These are phyloP conservation scores for Ajuga reptans DNA, from an alignment of 305 asterid species.

Conservation along the genomic window DNA sequence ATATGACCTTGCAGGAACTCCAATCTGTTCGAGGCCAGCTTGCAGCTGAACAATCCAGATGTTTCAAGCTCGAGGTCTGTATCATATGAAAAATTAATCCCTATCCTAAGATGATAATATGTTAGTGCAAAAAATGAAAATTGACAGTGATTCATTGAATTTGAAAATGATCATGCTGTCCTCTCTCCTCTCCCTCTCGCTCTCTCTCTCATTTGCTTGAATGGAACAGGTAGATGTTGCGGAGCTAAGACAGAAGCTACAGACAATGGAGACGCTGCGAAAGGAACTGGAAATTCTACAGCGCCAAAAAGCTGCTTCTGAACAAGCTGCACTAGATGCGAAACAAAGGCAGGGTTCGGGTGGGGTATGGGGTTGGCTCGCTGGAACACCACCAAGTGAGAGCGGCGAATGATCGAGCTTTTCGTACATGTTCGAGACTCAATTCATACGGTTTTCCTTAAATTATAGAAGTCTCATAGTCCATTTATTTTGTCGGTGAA, in stretches of 20 bases:
- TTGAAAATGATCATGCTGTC: not conserved
- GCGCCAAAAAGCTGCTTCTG: conserved; percentile 93
- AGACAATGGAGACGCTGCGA: conserved; percentile 63
- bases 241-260: conserved; percentile 89
- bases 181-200: too few relatives aligned
- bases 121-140: not conserved
- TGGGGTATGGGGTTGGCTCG: conserved; percentile 98
- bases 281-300: conserved; percentile 92
- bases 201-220: conserved; percentile 17
- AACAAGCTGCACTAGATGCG: conserved; percentile 69
- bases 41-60: conserved; percentile 92
- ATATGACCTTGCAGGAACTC: conserved; percentile 60
- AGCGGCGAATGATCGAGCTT: conserved; percentile 30
- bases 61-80: conserved; percentile 96
- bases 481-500: conserved; percentile 28
- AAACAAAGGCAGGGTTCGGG: conserved; percentile 67
- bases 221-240: conserved; percentile 82
- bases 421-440: conserved; percentile 19
- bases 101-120: conserved; percentile 7
- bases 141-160: not conserved
- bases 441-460: conserved; percentile 26
- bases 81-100: conserved; percentile 6
- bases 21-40: conserved; percentile 92
- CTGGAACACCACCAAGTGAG: conserved; percentile 62
- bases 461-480: conserved; percentile 15